phyloP scores from a whole-genome alignment of 371 early-diverging fungal genomes.

The Mucor lusitanicus region DNA sequence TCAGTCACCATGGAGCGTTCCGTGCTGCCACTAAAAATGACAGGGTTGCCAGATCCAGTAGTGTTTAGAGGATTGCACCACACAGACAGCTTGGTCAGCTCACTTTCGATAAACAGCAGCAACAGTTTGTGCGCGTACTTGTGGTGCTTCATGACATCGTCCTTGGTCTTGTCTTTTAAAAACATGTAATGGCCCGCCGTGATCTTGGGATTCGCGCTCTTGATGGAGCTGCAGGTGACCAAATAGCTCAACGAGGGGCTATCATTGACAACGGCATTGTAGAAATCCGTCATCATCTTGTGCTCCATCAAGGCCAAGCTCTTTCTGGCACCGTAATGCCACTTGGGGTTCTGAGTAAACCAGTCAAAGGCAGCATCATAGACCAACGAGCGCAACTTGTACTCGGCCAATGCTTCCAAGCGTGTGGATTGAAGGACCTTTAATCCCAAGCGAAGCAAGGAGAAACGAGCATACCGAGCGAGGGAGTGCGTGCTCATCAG shows the following conservation, averaged over 20 bases:
- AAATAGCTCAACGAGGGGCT: slow-evolving; percentile 55
- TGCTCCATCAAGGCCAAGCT: slow-evolving; percentile 65
- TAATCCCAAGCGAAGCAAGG: slow-evolving; percentile 75
- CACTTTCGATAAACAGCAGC: slow-evolving; percentile 79
- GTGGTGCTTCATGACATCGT: slow-evolving; percentile 27
- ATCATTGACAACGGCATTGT: slow-evolving; percentile 67
- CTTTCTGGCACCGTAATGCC: slow-evolving; percentile 74
- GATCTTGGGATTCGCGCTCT: slow-evolving; percentile 36
- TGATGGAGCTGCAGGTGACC: slow-evolving; percentile 48
- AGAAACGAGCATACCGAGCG: slow-evolving; percentile 80
- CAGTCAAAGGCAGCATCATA: slow-evolving; percentile 72
- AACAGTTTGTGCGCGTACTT: slow-evolving; percentile 47
- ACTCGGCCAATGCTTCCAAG: slow-evolving; percentile 69
- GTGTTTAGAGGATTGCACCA: slow-evolving; percentile 73
- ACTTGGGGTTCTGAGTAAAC: slow-evolving; percentile 72
- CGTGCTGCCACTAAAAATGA: slow-evolving; percentile 29
- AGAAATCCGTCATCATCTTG: slow-evolving; percentile 70
- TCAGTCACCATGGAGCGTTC: slow-evolving; percentile 39
- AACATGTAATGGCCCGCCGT: slow-evolving; percentile 51
- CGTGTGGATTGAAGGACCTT: slow-evolving; percentile 71
- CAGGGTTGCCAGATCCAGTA: slow-evolving; percentile 35
- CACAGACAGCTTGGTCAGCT: slow-evolving; percentile 71
- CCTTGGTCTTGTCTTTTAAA: slow-evolving; percentile 36
- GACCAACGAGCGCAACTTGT: slow-evolving; percentile 61
- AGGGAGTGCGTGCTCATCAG: slow-evolving; percentile 72